A percentile compares a stretch with the other conserved stretches of the same genome.
Conservation (phyloP, 2,329 filamentous ascomycete genomes). For the Aureobasidium uvarum region DNA sequence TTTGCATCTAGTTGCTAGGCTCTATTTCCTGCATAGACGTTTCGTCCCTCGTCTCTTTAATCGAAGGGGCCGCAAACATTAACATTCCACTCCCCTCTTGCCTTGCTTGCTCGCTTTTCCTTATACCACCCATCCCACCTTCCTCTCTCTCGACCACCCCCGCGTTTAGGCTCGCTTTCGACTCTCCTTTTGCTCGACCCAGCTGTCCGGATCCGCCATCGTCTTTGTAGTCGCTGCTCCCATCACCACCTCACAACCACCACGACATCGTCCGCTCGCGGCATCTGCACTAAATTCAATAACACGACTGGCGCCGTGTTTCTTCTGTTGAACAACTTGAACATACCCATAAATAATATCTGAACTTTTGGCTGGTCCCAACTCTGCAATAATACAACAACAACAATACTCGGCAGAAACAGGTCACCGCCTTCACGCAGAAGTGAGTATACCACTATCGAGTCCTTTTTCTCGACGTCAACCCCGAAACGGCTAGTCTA, state of each 20-base stretch:
- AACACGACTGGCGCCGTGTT: not conserved
- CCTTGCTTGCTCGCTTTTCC: conserved; percentile 22
- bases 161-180: conserved; percentile 5
- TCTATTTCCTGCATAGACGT: conserved; percentile 26
- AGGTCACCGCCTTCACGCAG: conserved; percentile 1
- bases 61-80: conserved; percentile 25
- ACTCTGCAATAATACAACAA: conserved; percentile 7
- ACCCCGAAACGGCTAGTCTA: not conserved
- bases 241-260: conserved; percentile 6
- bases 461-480: not conserved
- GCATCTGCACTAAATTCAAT: not conserved
- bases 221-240: conserved; percentile 7
- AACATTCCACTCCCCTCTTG: conserved; percentile 26
- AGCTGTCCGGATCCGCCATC: conserved; percentile 7
- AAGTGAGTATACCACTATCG: conserved; percentile 18
- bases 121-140: conserved; percentile 21
- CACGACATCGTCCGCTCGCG: conserved; percentile 8
- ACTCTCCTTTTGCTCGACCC: conserved; percentile 23
- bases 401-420: conserved; percentile 16
- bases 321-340: conserved; percentile 1
- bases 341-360: conserved; percentile 19
- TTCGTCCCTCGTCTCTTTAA: conserved; percentile 22
- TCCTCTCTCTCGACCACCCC: conserved; percentile 17
- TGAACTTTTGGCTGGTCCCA: conserved; percentile 2
- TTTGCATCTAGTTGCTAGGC: conserved; percentile 26